phyloP scores from a whole-genome alignment of 2,329 filamentous ascomycete genomes.

The Escovopsis sp. region DNA sequence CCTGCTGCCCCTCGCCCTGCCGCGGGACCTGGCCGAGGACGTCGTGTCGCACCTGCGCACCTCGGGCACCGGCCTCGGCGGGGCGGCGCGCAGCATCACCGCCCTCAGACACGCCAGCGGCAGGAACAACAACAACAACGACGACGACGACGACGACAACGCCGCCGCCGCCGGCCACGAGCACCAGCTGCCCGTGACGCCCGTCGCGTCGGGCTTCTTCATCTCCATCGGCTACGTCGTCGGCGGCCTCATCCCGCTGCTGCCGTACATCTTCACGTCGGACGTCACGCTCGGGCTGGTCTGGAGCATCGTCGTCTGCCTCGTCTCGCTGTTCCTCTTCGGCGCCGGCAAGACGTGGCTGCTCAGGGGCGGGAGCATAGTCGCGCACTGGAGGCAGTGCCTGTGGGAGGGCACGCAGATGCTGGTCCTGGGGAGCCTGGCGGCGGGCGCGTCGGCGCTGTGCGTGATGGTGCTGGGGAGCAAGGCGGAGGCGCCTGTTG shows the following conservation, averaged over 20 bases:
- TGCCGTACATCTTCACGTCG: slow-evolving; percentile 43
- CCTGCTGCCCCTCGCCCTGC: slow-evolving; percentile 18
- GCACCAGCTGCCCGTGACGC: slow-evolving; percentile 15
- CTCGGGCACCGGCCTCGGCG: slow-evolving; percentile 17
- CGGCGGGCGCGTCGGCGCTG: slow-evolving; percentile 17
- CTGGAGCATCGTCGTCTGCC: slow-evolving; percentile 39
- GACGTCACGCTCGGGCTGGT: slow-evolving; percentile 28
- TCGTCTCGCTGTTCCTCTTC: slow-evolving; percentile 39
- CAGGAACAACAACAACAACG: not conserved
- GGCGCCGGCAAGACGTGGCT: slow-evolving; percentile 39
- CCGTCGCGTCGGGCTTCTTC: slow-evolving; percentile 38
- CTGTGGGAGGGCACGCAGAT: slow-evolving; percentile 19
- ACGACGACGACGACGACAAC: too few species aligned
- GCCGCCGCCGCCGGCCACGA: slow-evolving; percentile 2
- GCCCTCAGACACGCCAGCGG: slow-evolving; percentile 2
- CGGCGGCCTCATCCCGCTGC: slow-evolving; percentile 45
- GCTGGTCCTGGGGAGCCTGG: slow-evolving; percentile 19
- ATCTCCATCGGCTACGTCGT: slow-evolving; percentile 48
- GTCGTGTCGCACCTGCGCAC: slow-evolving; percentile 14
- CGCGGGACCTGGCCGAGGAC: slow-evolving; percentile 7
- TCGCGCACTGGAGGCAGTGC: slow-evolving; percentile 8
- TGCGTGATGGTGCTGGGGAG: slow-evolving; percentile 15
- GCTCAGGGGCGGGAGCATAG: slow-evolving; percentile 10
- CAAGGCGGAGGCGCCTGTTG: not conserved
- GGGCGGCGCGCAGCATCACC: slow-evolving; percentile 10